A percentile compares a stretch with the other conserved stretches of the same genome.
Evolutionary conservation across 2,329 filamentous ascomycete species (phyloP).

Genomic region (Neospermospora avenae): DNA sequence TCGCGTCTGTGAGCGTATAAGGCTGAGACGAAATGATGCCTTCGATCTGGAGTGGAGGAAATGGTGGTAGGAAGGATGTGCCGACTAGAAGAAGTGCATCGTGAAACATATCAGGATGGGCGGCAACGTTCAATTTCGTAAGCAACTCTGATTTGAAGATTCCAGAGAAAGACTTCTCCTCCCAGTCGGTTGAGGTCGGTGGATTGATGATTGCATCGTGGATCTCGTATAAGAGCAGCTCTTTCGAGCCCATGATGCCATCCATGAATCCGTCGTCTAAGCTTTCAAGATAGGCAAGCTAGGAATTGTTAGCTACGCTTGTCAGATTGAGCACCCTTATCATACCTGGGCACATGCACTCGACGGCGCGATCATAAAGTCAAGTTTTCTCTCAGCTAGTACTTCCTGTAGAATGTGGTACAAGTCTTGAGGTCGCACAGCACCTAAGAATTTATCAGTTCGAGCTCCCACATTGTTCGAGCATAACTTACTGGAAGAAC

Average conservation of each 20-base stretch:
- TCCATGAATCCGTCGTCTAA: conserved; percentile 65
- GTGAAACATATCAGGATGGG: conserved; percentile 67
- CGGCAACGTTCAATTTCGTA: conserved; percentile 59
- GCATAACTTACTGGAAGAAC: conserved; percentile 63
- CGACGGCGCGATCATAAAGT: conserved; percentile 82
- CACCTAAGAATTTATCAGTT: conserved; percentile 51
- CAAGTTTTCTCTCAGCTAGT: conserved; percentile 63
- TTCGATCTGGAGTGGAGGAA: conserved; percentile 69
- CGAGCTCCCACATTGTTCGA: not conserved
- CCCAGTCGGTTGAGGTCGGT: conserved; percentile 64
- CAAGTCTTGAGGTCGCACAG: conserved; percentile 67
- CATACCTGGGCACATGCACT: conserved; percentile 79
- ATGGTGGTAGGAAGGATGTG: conserved; percentile 73
- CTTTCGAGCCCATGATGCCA: conserved; percentile 78
- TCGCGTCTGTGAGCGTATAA: conserved; percentile 66
- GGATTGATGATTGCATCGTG: conserved; percentile 69
- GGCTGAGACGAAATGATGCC: conserved; percentile 50
- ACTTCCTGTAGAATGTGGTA: conserved; percentile 75
- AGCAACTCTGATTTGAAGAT: conserved; percentile 68
- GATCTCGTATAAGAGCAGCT: conserved; percentile 82
- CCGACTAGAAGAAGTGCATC: conserved; percentile 83
- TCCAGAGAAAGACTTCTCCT: conserved; percentile 58
- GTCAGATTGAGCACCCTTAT: conserved; percentile 20
- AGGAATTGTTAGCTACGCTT: conserved; percentile 7
- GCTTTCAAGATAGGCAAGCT: conserved; percentile 78